phyloP scores from a whole-genome alignment of 176 grass and related monocot genomes.

The Eragrostis nindensis region DNA sequence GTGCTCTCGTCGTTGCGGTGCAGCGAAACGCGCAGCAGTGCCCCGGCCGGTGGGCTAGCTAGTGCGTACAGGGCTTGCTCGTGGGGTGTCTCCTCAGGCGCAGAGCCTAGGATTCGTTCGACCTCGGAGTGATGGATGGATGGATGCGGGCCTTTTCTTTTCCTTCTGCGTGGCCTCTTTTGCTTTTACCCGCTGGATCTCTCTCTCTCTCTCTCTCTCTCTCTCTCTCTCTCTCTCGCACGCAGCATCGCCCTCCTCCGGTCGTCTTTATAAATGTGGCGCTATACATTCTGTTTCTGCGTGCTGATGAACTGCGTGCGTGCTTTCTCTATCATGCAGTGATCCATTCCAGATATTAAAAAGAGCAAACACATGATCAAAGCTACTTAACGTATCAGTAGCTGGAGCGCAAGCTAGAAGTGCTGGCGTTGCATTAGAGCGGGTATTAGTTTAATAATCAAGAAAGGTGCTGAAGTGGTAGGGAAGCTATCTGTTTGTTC shows the following conservation, averaged over 20 bases:
- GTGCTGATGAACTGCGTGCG: neutral
- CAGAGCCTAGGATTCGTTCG: slow-evolving; percentile 27
- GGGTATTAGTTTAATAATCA: neutral
- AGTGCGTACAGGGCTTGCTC: too few species aligned
- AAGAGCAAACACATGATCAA: slow-evolving; percentile 1
- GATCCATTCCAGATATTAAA: neutral
- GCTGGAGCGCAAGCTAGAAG: neutral
- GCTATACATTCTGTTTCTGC: neutral
- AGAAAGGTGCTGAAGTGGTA: neutral
- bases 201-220: too few species aligned
- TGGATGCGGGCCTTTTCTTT: slow-evolving; percentile 36
- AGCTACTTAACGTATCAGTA: neutral
- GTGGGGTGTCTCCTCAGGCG: slow-evolving; percentile 31
- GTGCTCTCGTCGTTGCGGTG: too few species aligned
- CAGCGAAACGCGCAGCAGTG: too few species aligned
- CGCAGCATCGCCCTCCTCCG: neutral
- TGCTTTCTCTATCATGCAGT: neutral
- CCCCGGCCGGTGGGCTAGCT: too few species aligned
- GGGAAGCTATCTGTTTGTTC: neutral
- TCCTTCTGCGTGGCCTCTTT: slow-evolving; percentile 45
- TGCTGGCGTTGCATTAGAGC: neutral
- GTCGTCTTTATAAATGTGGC: slow-evolving; percentile 16
- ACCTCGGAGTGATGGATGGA: slow-evolving; percentile 42
- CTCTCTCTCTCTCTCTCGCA: too few species aligned
- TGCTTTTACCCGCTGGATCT: slow-evolving; percentile 30